Evolutionary conservation across 73 alveolate species (phyloP).

Genomic region (Blepharisma stoltei): DNA sequence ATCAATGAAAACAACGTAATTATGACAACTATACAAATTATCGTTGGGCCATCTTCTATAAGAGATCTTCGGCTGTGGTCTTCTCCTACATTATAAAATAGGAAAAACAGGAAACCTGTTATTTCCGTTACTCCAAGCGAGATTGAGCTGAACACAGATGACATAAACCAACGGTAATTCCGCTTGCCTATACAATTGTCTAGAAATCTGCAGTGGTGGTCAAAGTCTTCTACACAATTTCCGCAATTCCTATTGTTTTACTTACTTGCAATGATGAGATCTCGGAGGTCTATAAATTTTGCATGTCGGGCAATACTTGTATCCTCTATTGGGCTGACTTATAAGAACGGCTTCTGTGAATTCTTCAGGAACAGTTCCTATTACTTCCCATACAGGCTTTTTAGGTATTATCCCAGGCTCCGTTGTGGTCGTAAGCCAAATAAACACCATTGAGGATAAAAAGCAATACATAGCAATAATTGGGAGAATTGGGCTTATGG

Average conservation of each 20-base stretch:
- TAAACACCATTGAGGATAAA: conserved; percentile 33
- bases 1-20: neutral
- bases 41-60: neutral
- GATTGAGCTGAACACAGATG: conserved; percentile 5
- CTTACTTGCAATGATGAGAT: conserved; percentile 86
- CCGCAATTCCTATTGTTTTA: conserved; percentile 71
- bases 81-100: conserved; percentile 19
- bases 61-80: neutral
- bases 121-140: conserved; percentile 6
- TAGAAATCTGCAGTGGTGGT: conserved; percentile 95
- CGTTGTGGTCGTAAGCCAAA: conserved; percentile 43
- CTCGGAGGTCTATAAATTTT: conserved; percentile 89
- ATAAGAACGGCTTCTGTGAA: conserved; percentile 1
- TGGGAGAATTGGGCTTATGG: conserved; percentile 32
- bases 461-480: conserved; percentile 37
- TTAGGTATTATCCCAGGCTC: conserved; percentile 68
- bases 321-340: neutral
- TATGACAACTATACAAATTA: neutral
- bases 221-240: conserved; percentile 93
- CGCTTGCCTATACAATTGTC: conserved; percentile 94
- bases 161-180: conserved; percentile 45
- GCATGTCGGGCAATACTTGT: conserved; percentile 89
- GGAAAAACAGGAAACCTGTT: neutral
- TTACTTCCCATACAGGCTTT: conserved; percentile 36
- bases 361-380: conserved; percentile 28